These are phyloP conservation scores for Alnus rubra DNA, from an alignment of 306 rosid species.

Conservation along the genomic window DNA sequence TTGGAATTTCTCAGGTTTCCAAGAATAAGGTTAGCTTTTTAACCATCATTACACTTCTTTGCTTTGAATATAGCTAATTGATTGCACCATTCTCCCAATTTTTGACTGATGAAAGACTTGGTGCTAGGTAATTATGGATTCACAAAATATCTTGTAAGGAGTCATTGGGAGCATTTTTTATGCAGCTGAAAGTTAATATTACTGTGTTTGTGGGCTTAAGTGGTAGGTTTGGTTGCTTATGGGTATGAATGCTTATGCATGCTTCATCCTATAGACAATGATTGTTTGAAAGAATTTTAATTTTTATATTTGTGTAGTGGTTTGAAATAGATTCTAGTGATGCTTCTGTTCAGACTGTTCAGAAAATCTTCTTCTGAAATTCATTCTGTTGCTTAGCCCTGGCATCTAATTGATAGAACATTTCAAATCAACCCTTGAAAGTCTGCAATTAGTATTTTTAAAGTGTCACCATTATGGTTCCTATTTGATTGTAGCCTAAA, in stretches of 20 bases:
- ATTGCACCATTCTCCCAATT: neutral
- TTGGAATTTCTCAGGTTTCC: slow-evolving; percentile 35
- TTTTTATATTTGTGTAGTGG: neutral
- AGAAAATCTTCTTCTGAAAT: neutral
- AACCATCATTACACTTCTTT: neutral
- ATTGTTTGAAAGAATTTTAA: neutral
- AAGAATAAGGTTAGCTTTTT: slow-evolving; percentile 52
- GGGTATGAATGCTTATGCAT: too few species aligned
- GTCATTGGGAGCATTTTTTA: neutral
- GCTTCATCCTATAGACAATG: too few species aligned
- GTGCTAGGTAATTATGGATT: neutral
- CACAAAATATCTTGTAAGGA: neutral
- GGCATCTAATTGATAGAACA: neutral
- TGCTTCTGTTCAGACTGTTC: neutral
- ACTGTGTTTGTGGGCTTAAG: neutral
- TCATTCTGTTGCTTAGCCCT: neutral
- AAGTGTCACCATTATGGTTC: neutral
- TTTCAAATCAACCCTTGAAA: neutral
- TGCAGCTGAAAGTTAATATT: neutral
- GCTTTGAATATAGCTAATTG: slow-evolving; percentile 4
- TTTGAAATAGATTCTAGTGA: neutral
- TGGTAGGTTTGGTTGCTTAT: neutral
- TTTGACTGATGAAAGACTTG: slow-evolving; percentile 4
- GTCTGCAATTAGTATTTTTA: neutral
- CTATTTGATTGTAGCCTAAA: neutral